Conservation (phyloP, 2,329 filamentous ascomycete genomes). For the Dryadomyces sulphureus region DNA sequence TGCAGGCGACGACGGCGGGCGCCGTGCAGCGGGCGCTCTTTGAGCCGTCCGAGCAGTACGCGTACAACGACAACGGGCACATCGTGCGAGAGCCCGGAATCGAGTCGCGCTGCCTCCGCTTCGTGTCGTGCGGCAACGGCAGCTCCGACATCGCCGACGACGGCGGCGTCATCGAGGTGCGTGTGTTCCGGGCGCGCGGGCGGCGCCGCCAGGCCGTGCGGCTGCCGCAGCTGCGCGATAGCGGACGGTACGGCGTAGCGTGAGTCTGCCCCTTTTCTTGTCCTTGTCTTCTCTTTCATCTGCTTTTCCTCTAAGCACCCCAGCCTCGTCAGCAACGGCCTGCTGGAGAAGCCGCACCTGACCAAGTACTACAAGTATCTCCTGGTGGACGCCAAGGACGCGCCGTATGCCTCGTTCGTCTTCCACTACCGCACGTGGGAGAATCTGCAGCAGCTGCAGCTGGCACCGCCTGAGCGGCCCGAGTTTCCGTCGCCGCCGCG, state of each 20-base stretch:
- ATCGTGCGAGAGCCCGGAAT: constrained; percentile 23
- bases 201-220: constrained; percentile 26
- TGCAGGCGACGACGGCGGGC: constrained; percentile 23
- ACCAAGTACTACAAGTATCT: constrained; percentile 36
- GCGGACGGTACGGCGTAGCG: constrained; percentile 37
- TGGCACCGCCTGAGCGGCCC: constrained; percentile 22
- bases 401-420: constrained; percentile 36
- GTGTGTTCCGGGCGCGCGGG: constrained; percentile 35
- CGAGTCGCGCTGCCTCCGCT: constrained; percentile 35
- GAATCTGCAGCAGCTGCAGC: constrained; percentile 30
- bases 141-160: constrained; percentile 30
- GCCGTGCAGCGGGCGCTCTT: constrained; percentile 26
- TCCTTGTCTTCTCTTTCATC: background rate
- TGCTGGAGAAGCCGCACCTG: constrained; percentile 35
- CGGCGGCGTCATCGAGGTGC: constrained; percentile 40
- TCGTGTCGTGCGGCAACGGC: constrained; percentile 20
- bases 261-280: constrained; percentile 19
- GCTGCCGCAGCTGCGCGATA: constrained; percentile 27
- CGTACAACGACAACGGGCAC: constrained; percentile 22
- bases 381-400: constrained; percentile 34
- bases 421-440: constrained; percentile 42
- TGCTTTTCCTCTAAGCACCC: background rate
- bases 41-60: constrained; percentile 26
- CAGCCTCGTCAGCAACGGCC: constrained; percentile 37
- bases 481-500: background rate